phyloP scores from a whole-genome alignment of 306 rosid genomes.

The Mucuna pruriens region DNA sequence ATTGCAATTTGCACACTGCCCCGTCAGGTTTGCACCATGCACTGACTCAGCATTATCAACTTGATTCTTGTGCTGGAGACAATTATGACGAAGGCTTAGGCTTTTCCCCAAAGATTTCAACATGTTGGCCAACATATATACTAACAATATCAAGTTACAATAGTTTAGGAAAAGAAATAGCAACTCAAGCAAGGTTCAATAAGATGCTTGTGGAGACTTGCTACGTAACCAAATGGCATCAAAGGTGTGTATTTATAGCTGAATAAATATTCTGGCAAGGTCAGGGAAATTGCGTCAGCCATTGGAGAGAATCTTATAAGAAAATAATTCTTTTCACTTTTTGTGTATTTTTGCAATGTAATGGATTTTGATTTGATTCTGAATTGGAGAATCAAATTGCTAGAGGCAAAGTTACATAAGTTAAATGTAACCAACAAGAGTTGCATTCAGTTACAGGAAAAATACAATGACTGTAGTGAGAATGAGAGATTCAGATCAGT shows the following conservation, averaged over 20 bases:
- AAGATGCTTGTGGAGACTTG: background rate
- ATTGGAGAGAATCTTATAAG: background rate
- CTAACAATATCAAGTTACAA: background rate
- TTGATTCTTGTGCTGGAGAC: slow-evolving; percentile 25
- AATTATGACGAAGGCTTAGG: slow-evolving; percentile 5
- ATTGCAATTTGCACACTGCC: slow-evolving; percentile 31
- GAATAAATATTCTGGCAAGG: background rate
- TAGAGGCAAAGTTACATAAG: background rate
- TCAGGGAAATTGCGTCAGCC: background rate
- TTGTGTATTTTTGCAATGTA: background rate
- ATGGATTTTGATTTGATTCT: background rate
- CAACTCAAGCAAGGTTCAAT: background rate
- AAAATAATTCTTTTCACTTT: background rate
- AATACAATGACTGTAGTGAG: background rate
- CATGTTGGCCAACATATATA: slow-evolving; percentile 22
- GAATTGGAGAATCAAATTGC: background rate
- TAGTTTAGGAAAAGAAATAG: background rate
- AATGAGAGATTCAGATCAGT: background rate
- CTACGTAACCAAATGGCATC: slow-evolving; percentile 23
- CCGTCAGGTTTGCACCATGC: slow-evolving; percentile 8
- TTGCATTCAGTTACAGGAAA: background rate
- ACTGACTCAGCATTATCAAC: slow-evolving; percentile 26
- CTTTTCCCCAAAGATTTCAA: slow-evolving; percentile 32
- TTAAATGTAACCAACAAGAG: background rate
- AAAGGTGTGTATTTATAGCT: slow-evolving; percentile 26